Conservation (phyloP, 371 early-diverging fungal species). For the Encephalitozoon intestinalis region DNA sequence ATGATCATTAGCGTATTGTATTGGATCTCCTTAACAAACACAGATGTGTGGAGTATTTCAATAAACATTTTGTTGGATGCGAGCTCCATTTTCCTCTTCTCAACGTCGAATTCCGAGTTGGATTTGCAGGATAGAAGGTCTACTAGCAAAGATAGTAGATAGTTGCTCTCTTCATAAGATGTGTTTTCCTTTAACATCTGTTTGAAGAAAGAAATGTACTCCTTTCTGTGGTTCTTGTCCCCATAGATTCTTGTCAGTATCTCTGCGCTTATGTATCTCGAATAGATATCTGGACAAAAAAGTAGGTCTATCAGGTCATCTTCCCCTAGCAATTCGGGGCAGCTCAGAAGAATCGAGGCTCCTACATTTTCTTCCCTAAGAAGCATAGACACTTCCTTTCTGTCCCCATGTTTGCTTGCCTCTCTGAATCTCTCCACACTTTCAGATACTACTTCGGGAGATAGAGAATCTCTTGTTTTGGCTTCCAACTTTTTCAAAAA, state of each 20-base stretch:
- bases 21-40: conserved; percentile 43
- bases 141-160: conserved; percentile 40
- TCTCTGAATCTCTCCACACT: conserved; percentile 3
- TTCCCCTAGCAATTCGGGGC: conserved; percentile 7
- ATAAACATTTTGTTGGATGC: conserved; percentile 32
- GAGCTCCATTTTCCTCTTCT: conserved; percentile 37
- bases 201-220: conserved; percentile 39
- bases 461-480: background rate
- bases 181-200: conserved; percentile 35
- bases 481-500: conserved; percentile 3
- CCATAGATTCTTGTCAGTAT: conserved; percentile 40
- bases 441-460: background rate
- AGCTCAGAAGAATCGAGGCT: background rate
- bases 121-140: conserved; percentile 26
- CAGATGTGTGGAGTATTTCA: conserved; percentile 21
- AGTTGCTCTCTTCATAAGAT: conserved; percentile 45
- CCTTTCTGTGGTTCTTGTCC: conserved; percentile 24
- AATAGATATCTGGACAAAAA: conserved; percentile 30
- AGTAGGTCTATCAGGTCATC: conserved; percentile 40
- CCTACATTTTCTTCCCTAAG: conserved; percentile 20
- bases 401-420: conserved; percentile 2
- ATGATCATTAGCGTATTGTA: conserved; percentile 49
- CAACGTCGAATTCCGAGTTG: conserved; percentile 14
- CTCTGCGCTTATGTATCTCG: conserved; percentile 46
- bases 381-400: conserved; percentile 17